A percentile compares a stretch with the other conserved stretches of the same genome.
phyloP scores from a whole-genome alignment of 139 green algal species.

The Yamagishiella unicocca region DNA sequence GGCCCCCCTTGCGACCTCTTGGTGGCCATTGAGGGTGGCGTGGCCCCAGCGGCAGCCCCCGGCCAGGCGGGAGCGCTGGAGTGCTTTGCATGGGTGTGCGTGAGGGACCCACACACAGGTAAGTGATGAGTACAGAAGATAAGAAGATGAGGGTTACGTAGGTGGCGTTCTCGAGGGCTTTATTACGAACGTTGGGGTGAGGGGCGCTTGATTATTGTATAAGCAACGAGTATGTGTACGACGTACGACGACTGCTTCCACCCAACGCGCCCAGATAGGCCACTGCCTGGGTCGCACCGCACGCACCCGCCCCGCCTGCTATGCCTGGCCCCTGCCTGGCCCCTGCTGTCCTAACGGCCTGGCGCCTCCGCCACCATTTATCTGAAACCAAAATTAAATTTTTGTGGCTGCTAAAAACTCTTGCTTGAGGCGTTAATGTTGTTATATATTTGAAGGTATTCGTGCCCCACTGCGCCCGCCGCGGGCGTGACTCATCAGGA shows the following conservation, averaged over 20 bases:
- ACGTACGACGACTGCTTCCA: no score
- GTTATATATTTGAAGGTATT: neutral
- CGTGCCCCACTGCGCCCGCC: neutral
- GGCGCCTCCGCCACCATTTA: no score
- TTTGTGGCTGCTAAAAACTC: neutral
- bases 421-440: neutral
- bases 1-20: neutral
- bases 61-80: neutral
- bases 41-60: neutral
- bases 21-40: constrained; percentile 35
- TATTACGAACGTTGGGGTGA: neutral
- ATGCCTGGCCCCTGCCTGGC: no score
- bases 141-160: neutral
- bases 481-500: neutral
- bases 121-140: neutral
- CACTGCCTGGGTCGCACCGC: no score
- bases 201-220: neutral
- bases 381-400: neutral
- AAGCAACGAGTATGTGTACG: neutral
- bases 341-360: no score
- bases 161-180: neutral
- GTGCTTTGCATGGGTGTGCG: constrained; percentile 45
- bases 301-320: no score
- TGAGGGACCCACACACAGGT: constrained; percentile 7
- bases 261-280: no score